Conservation (phyloP, 1,139 yeast genomes). For the Candida sanyaensis region DNA sequence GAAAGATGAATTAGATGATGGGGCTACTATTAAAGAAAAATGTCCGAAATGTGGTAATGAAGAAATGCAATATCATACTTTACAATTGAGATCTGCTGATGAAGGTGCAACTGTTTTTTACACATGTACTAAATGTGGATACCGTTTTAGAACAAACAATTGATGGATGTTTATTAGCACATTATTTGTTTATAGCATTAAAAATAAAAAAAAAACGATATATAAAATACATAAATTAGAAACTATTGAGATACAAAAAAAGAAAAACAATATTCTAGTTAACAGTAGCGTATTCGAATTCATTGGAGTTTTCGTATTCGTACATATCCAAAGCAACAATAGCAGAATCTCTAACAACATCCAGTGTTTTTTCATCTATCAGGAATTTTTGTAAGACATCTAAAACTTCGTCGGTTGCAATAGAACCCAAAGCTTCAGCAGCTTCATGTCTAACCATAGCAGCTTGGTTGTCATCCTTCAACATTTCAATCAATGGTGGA, state of each 20-base stretch:
- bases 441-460: slow-evolving; percentile 99
- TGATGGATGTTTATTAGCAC: slow-evolving; percentile 21
- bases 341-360: slow-evolving; percentile 93
- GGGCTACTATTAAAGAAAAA: slow-evolving; percentile 93
- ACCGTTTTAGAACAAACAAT: slow-evolving; percentile 91
- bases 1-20: slow-evolving; percentile 82
- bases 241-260: slow-evolving; percentile 1
- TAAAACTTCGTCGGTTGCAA: slow-evolving; percentile 94
- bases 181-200: slow-evolving; percentile 4
- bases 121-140: slow-evolving; percentile 91
- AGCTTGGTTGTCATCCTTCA: slow-evolving; percentile 77
- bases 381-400: slow-evolving; percentile 82
- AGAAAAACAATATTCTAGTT: slow-evolving; percentile 13
- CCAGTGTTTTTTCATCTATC: slow-evolving; percentile 65
- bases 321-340: slow-evolving; percentile 97
- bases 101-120: slow-evolving; percentile 97
- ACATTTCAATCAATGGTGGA: slow-evolving; percentile 80
- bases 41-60: slow-evolving; percentile 98
- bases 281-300: slow-evolving; percentile 72
- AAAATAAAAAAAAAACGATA: neutral
- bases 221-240: slow-evolving; percentile 2
- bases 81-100: slow-evolving; percentile 96
- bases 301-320: slow-evolving; percentile 87
- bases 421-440: slow-evolving; percentile 96
- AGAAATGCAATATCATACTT: slow-evolving; percentile 96